Evolutionary conservation across 1,284 basidiomycete genomes (phyloP).

Genomic region (Tremellales sp.): DNA sequence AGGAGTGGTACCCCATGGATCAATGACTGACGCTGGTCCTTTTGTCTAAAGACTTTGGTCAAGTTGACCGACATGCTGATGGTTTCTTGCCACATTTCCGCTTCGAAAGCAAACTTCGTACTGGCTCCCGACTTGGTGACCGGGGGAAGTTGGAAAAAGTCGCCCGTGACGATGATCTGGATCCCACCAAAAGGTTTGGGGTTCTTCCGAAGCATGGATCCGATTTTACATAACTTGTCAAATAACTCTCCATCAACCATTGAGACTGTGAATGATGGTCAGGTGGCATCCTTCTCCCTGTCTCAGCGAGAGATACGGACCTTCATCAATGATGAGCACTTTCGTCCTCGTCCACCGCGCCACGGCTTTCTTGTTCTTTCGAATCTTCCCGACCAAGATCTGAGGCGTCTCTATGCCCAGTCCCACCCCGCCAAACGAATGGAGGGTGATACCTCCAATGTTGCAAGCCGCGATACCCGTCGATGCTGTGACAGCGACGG

Average conservation of each 20-base stretch:
- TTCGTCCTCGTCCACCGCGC: slow-evolving; percentile 69
- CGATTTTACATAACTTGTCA: slow-evolving; percentile 49
- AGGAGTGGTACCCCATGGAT: slow-evolving; percentile 10
- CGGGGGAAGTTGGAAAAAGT: slow-evolving; percentile 96
- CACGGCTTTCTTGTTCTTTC: slow-evolving; percentile 64
- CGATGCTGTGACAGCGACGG: slow-evolving; percentile 81
- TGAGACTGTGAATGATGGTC: slow-evolving; percentile 61
- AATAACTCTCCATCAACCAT: slow-evolving; percentile 89
- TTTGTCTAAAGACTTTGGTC: slow-evolving; percentile 77
- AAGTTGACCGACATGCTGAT: slow-evolving; percentile 77
- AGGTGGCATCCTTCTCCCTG: background rate
- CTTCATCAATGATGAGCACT: slow-evolving; percentile 91
- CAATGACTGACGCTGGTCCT: slow-evolving; percentile 51
- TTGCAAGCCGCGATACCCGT: slow-evolving; percentile 91
- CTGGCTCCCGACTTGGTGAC: slow-evolving; percentile 59
- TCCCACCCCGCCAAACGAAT: slow-evolving; percentile 87
- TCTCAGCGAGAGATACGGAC: slow-evolving; percentile 50
- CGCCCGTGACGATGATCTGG: slow-evolving; percentile 87
- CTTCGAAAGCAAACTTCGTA: slow-evolving; percentile 80
- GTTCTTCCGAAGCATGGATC: slow-evolving; percentile 56
- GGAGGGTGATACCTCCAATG: slow-evolving; percentile 87
- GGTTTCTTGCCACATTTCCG: slow-evolving; percentile 71
- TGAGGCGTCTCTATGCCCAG: slow-evolving; percentile 68
- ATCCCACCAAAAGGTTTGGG: slow-evolving; percentile 86
- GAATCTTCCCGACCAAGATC: slow-evolving; percentile 63